phyloP scores from a whole-genome alignment of 2,329 filamentous ascomycete genomes.

The Pseudocercospora eumusae region DNA sequence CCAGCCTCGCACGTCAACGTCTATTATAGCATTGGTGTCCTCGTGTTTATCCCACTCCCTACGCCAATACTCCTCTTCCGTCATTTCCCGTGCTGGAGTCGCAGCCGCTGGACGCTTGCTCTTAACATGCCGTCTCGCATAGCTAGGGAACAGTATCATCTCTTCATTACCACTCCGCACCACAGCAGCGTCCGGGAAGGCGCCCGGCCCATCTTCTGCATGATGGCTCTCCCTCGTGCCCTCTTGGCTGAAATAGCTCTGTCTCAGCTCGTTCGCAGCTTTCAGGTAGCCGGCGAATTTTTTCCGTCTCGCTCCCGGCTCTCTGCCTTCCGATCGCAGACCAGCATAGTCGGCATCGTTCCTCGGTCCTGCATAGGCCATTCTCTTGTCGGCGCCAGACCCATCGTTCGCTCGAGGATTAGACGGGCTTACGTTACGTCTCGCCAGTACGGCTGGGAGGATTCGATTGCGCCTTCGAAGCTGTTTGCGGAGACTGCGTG shows the following conservation, averaged over 20 bases:
- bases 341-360: conserved; percentile 37
- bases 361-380: conserved; percentile 37
- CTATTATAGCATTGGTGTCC: conserved; percentile 80
- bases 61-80: conserved; percentile 66
- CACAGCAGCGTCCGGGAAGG: conserved; percentile 83
- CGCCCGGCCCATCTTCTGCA: conserved; percentile 48
- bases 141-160: conserved; percentile 93
- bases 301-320: conserved; percentile 72
- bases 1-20: conserved; percentile 95
- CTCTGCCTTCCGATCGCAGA: conserved; percentile 45
- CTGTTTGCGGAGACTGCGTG: conserved; percentile 36
- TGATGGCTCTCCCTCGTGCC: conserved; percentile 38
- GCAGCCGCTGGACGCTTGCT: conserved; percentile 33
- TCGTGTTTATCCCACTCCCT: conserved; percentile 77
- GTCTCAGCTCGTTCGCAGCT: conserved; percentile 70
- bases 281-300: conserved; percentile 74
- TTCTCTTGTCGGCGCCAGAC: conserved; percentile 32
- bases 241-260: conserved; percentile 56
- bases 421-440: conserved; percentile 2
- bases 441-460: conserved; percentile 10
- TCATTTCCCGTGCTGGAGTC: conserved; percentile 29
- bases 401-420: conserved; percentile 36
- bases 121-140: conserved; percentile 72
- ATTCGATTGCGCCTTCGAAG: conserved; percentile 22
- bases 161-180: conserved; percentile 79